Evolutionary conservation across 2,329 filamentous ascomycete species (phyloP), one percentile per base, ranked within the genome.

Genomic region (Penicillium digitatum): DNA sequence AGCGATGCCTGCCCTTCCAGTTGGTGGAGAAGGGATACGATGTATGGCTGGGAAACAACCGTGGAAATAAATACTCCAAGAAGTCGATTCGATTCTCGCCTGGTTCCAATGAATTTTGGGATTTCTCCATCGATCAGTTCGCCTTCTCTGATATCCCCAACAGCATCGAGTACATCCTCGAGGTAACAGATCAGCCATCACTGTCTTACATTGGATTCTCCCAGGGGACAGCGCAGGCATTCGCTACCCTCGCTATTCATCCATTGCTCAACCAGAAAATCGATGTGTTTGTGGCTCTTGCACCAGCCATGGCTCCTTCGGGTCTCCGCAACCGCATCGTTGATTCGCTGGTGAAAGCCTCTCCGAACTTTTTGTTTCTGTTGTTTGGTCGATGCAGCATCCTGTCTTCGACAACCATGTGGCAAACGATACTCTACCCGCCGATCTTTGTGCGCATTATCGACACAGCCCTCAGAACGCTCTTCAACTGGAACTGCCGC

Each of bases 61-160:
- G 94, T 34, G 94, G 94, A 47, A 99, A 99, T 81, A 99, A 99
- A 72, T 99, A 99, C 76, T 96, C 91, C 43, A 99, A 97, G 74
- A 99, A 99, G 76, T 92, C 87, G 2, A 84, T 92, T 48, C 82
- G 87, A 56, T 79, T 80, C 59, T 87, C 90, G 0, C 92, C 94
- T 0, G 87, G 84, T 0, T 87, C 88, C 2, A 77, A 81, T 35
- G 80, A 84, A 14, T 99, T 99, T 72, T 99, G 94, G 94, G 87
- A 96, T 72, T 99, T 99, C 71, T 96, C 90, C 48, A 97, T 99
- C 69, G 94, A 99, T 70, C 89, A 99, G 69, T 99, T 99, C 70
- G 94, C 94, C 45, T 95, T 99, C 67, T 86, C 97, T 71, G 94
- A 99, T 72, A 96, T 99, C 56, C 94, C 94, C 1, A 88, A 99